Base-by-base conservation (phyloP, 2,329 filamentous ascomycete genomes). In the Colletotrichum graminicola region DNA sequence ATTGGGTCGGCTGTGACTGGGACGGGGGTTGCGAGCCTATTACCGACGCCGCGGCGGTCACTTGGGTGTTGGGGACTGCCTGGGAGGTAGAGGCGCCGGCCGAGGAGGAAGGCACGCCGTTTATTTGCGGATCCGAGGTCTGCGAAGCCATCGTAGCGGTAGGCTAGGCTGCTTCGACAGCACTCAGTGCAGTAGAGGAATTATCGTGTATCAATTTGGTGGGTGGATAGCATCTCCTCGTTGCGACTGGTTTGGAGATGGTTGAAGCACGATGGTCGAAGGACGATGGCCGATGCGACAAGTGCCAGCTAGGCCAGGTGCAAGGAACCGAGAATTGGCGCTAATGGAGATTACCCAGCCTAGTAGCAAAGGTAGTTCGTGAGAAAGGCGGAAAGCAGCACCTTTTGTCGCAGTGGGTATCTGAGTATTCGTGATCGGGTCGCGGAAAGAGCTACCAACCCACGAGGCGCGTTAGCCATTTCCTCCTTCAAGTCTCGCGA, bases 31-130 rank as follows among this genome's bases (percentile, higher is more conserved):
- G 70, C 23, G 73, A 67, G 39, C 56, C 64, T 51, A 70, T 39
- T 11, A 67, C 54, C 43, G 80, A 77, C 23, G 75, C 77, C 23
- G 78, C 52, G 3, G 78, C 67, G 5, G 80, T 78, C 8, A 77
- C 76, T 62, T 82, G 81, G n/a, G 81, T 82, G 55, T 80, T 80
- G 29, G 79, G 75, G 23, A 80, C 74, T 36, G 81, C 80, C 64
- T 82, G 79, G 4, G 83, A 81, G 56, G 77, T 75, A 72, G 77
- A 80, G 41, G 80, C 76, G 10, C 78, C 75, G 39, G 85, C 75
- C 36, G 85, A 81, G 47, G 85, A 78, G 26, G 81, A 71, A 1
- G 83, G 79, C 32, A 86, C 80, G 73, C 88, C 89, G 76, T 91
- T 90, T 12, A 87, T 83, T 75, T 90, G 87, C 10, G 87, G 82